Evolutionary conservation across 108 stramenopile species (phyloP).

Genomic region (Nannochloropsis granulata): DNA sequence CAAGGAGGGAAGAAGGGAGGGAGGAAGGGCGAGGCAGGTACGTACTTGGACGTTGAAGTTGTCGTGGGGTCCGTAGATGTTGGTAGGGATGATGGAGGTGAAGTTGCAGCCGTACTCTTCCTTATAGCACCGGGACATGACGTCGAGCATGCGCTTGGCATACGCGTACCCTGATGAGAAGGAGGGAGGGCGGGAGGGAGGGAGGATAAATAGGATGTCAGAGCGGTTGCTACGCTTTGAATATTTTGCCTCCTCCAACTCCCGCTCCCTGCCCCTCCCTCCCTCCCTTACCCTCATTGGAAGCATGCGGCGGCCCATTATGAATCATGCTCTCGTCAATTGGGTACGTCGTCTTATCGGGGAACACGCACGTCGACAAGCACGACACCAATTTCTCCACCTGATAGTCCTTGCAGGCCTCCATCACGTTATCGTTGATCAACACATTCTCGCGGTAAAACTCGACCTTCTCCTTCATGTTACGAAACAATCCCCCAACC

Average conservation of each 20-base stretch:
- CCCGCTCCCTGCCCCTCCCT: neutral
- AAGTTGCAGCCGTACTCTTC: slow-evolving; percentile 90
- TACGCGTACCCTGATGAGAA: slow-evolving; percentile 66
- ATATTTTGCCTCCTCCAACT: neutral
- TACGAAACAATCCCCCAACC: slow-evolving; percentile 90
- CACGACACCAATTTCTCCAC: slow-evolving; percentile 92
- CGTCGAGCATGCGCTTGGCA: slow-evolving; percentile 97
- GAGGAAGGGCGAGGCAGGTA: neutral
- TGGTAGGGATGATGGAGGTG: slow-evolving; percentile 93
- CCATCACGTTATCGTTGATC: slow-evolving; percentile 60
- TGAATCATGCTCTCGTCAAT: slow-evolving; percentile 99
- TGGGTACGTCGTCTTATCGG: slow-evolving; percentile 97
- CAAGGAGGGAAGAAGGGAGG: neutral
- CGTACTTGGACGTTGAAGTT: slow-evolving; percentile 70
- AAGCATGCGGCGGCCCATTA: slow-evolving; percentile 85
- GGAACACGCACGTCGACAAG: slow-evolving; percentile 95
- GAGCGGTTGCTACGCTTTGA: neutral
- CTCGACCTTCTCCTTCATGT: slow-evolving; percentile 65
- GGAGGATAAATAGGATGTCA: too few species aligned
- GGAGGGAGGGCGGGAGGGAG: neutral
- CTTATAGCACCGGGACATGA: slow-evolving; percentile 90
- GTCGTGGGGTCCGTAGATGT: slow-evolving; percentile 89
- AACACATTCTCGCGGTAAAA: slow-evolving; percentile 97
- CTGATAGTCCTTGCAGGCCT: slow-evolving; percentile 42
- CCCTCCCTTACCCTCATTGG: slow-evolving; percentile 53